Base-by-base conservation (phyloP, 2,329 filamentous ascomycete genomes). In the Cladophialophora carrionii region DNA sequence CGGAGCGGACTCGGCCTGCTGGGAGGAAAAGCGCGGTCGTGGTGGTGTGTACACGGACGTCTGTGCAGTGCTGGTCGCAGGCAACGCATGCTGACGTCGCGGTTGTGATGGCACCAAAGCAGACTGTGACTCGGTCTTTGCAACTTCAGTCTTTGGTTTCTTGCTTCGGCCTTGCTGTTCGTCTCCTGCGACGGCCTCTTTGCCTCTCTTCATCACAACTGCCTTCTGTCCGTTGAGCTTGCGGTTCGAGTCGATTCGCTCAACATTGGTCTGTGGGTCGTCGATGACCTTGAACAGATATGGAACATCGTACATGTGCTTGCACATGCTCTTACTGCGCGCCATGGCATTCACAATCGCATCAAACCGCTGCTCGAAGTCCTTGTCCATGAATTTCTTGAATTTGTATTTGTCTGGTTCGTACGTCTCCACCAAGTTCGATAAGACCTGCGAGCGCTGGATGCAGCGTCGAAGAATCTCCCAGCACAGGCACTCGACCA, bases 321-420 rank as follows among this genome's bases (percentile, higher is more conserved):
- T 78, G 73, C 76, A 78, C 34, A 79, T 76, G 0, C 76, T 76
- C 68, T 79, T 79, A 32, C 74, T 74, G 8, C 63, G 68, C 20
- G 52, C 67, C 61, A 67, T 66, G 22, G 63, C 59, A 14, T 63
- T 29, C 20, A 65, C 64, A 26, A 72, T 60, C 7, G 68, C 61
- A 49, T 70, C 64, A 53, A 73, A 69, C 17, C 69, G 67, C 31
- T 70, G 60, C 1, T 69, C 71, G 48, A 75, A 76, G 4, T 64
- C 69, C 57, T 22, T 51, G n/a, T 55, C 48, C 4, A 66, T 49
- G 14, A 69, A 63, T 7, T 37, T 61, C 32, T 63, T 66, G 48
- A 61, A 56, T 52, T 71, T 73, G 49, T 60, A 58, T 56, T 74
- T 75, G 34, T 62, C 26, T 2, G 63, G 66, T 34, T 73, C 72